Evolutionary conservation across 2,329 filamentous ascomycete species (phyloP), one percentile per base, ranked within the genome.

Genomic region (Fusarium musae): DNA sequence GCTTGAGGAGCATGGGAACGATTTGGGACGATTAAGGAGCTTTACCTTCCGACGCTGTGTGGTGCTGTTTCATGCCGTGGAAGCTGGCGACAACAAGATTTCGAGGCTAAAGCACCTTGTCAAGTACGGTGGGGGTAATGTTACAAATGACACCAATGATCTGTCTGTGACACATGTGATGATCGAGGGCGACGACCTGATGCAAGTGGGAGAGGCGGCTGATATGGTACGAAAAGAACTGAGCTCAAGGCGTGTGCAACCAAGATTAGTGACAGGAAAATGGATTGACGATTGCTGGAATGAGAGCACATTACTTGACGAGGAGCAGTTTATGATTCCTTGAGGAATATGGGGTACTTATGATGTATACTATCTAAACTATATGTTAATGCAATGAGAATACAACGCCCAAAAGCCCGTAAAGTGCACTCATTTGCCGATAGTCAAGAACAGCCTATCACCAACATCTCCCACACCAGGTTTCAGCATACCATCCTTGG

Each of bases 381-480:
- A 58, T 72, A 70, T 66, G 42, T 66, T 73, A 49, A 70, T 69
- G 64, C 49, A 42, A 59, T 68, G 36, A 46, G 47, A 47, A 59
- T 49, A 9, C 37, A 65, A 67, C 59, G 54, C 57, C 34, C 32
- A 60, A 46, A 63, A 59, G 60, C 12, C 36, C 19, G 37, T 49
- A 53, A 23, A n/a, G 30, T 28, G 32, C 17, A n/a, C 37, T 63
- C 80, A 97, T 82, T 97, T 97, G 28, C 95, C 95, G 81, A 96
- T 88, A 0, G 95, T 97, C 84, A 97, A 85, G 83, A 96, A 98
- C 82, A 98, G 82, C 56, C 96, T 86, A 83, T 98, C 96, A 2
- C 96, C 96, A 64, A 98, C 91, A 83, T 98, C 96, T 3, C 95
- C 96, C 72, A 98, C 79, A 0, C 96, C 96, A 1, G 95, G 95